These are phyloP conservation scores for Amanita brunnescens DNA, from an alignment of 768 basidiomycete genomes.

Conservation along the genomic window DNA sequence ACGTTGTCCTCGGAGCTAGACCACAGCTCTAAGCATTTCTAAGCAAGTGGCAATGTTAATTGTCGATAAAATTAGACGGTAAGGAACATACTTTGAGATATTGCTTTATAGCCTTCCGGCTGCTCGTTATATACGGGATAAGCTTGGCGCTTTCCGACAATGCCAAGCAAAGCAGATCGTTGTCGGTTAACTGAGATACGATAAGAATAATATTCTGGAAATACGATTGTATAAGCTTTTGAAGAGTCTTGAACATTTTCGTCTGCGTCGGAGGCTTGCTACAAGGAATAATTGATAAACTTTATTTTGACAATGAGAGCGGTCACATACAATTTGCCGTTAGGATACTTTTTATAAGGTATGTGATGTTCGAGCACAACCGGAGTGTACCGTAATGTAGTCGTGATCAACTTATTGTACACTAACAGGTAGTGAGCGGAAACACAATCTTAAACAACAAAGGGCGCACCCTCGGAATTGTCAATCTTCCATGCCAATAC, in stretches of 20 bases:
- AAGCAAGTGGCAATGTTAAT: constrained; percentile 7
- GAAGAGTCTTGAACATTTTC: constrained; percentile 72
- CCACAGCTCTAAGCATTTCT: constrained; percentile 86
- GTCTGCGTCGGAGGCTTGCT: constrained; percentile 85
- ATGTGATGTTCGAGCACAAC: constrained; percentile 81
- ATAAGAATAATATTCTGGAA: constrained; percentile 82
- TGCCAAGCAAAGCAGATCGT: constrained; percentile 57
- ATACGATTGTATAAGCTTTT: constrained; percentile 82
- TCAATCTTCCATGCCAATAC: constrained; percentile 83
- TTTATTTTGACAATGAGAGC: constrained; percentile 4
- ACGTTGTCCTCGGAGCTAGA: constrained; percentile 70
- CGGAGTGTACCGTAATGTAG: constrained; percentile 84
- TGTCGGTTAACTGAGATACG: constrained; percentile 65
- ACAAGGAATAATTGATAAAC: constrained; percentile 6
- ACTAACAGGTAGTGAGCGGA: constrained; percentile 36
- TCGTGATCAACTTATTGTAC: constrained; percentile 89
- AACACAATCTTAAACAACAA: background rate
- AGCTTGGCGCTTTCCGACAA: constrained; percentile 83
- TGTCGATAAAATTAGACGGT: background rate
- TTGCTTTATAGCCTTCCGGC: constrained; percentile 73
- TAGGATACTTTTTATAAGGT: constrained; percentile 73
- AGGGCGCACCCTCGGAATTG: constrained; percentile 54
- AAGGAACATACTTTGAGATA: constrained; percentile 66
- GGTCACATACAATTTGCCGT: constrained; percentile 75
- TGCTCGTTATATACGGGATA: constrained; percentile 79